Base-by-base conservation (phyloP, 768 basidiomycete species). In the Tylopilus vinaceipallidus region DNA sequence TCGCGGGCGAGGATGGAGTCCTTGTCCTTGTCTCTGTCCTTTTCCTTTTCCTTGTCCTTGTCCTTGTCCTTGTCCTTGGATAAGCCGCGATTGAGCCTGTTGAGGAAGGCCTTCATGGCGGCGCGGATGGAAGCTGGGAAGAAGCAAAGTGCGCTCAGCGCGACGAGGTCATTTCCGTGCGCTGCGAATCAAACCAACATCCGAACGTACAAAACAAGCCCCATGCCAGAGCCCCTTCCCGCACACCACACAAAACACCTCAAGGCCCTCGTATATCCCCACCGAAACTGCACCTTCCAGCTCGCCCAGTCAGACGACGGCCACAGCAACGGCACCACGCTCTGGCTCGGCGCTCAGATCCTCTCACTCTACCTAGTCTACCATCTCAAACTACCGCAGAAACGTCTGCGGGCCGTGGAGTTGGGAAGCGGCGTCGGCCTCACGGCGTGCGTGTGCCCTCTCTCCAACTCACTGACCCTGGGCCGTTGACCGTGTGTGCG, bases 331-430 rank as follows among this genome's bases (percentile, higher is more conserved):
- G 91, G 91, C 16, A 91, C 89, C 3, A 81, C 87, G 2, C 80
- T 93, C 43, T 93, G 91, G 91, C 81, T 92, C 45, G 83, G 82
- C 35, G 87, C 83, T 0, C 91, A 95, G 66, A 78, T 86, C 62
- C 76, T 93, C 33, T 75, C 86, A 16, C 60, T 74, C 37, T 89
- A 83, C 61, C 73, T 91, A 27, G 69, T 75, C 17, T 66, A 74
- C 40, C 54, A 71, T 19, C 71, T 72, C 57, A 68, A 59, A 36
- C 55, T n/a, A 45, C 41, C 43, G 9, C 45, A 50, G 27, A 50
- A 44, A 38, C 65, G 67, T 52, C 71, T 65, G 24, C 72, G 73
- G 46, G 84, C 79, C 8, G 70, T 92, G 49, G 92, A 95, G 64
- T 71, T 95, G 17, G 92, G 92, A 47, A 83, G 85, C 59, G 92